A percentile compares a stretch with the other conserved stretches of the same genome.
These are phyloP conservation scores for Pontederia crassipes DNA, from an alignment of 176 grass and related monocot genomes.

Conservation along the genomic window DNA sequence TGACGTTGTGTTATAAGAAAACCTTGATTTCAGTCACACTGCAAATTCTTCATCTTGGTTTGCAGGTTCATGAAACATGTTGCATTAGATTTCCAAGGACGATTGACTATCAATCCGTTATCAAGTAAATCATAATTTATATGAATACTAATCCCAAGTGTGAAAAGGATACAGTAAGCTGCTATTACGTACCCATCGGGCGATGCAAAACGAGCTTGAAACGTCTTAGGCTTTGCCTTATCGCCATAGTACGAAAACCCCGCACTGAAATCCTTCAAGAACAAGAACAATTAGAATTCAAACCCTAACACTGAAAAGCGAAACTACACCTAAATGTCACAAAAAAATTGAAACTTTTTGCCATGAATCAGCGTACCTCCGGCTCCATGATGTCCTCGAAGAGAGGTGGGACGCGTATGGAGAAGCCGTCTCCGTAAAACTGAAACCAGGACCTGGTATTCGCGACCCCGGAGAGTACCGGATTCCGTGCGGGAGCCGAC, in stretches of 20 bases:
- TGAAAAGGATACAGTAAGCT: background rate
- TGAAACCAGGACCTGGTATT: conserved; percentile 89
- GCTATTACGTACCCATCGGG: conserved; percentile 43
- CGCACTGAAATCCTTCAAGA: conserved; percentile 47
- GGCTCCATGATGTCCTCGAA: conserved; percentile 96
- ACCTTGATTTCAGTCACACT: too few species aligned
- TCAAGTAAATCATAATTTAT: background rate
- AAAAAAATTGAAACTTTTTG: background rate
- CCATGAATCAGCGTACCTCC: conserved; percentile 30
- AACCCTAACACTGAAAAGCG: background rate
- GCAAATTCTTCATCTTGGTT: too few species aligned
- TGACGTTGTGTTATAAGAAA: too few species aligned
- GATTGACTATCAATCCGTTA: too few species aligned
- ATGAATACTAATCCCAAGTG: background rate
- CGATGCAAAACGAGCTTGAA: conserved; percentile 83
- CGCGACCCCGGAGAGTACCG: conserved; percentile 45
- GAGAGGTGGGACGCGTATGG: conserved; percentile 73
- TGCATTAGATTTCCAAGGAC: too few species aligned
- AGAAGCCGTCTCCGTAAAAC: conserved; percentile 81
- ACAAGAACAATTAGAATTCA: conserved; percentile 4
- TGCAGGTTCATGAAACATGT: too few species aligned
- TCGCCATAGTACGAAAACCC: conserved; percentile 84
- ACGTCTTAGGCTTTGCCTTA: conserved; percentile 62
- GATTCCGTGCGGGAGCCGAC: conserved; percentile 1
- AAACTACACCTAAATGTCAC: background rate